These are phyloP conservation scores for Pistacia vera DNA, from an alignment of 345 rosid species.

Conservation along the genomic window DNA sequence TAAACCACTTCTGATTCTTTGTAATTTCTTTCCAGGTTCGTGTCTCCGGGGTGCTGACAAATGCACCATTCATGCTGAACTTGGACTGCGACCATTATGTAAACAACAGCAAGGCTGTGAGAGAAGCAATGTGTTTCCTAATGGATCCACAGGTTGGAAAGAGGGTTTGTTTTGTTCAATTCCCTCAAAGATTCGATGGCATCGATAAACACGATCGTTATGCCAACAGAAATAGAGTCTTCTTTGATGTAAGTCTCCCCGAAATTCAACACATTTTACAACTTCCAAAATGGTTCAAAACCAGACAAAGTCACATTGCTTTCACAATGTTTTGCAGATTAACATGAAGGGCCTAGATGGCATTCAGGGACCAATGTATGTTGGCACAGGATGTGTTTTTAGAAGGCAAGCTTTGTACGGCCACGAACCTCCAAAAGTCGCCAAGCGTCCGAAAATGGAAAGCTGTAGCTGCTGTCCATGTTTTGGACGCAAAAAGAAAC, in stretches of 20 bases:
- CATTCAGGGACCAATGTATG: conserved; percentile 93
- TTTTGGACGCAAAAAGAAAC: conserved; percentile 62
- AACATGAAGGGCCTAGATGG: conserved; percentile 88
- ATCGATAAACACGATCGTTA: conserved; percentile 84
- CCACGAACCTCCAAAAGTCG: conserved; percentile 85
- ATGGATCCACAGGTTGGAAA: conserved; percentile 92
- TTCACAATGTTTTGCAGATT: conserved; percentile 40
- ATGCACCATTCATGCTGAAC: conserved; percentile 90
- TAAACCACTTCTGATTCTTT: background rate
- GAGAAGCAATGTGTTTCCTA: conserved; percentile 95
- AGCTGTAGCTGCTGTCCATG: conserved; percentile 93
- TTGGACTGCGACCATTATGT: conserved; percentile 91
- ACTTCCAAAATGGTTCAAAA: background rate
- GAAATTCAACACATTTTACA: background rate
- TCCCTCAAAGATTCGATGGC: conserved; percentile 92
- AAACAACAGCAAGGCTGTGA: conserved; percentile 81
- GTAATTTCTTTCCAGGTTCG: conserved; percentile 56
- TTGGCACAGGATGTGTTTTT: conserved; percentile 97
- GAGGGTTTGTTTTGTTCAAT: conserved; percentile 85
- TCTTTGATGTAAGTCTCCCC: conserved; percentile 68
- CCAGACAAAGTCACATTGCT: background rate
- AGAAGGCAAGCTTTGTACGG: conserved; percentile 92
- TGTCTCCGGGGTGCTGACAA: conserved; percentile 80
- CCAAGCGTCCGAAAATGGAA: conserved; percentile 91
- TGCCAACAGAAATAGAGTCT: conserved; percentile 87